Conservation (phyloP, 352 stramenopile species). For the Phytophthora boehmeriae region DNA sequence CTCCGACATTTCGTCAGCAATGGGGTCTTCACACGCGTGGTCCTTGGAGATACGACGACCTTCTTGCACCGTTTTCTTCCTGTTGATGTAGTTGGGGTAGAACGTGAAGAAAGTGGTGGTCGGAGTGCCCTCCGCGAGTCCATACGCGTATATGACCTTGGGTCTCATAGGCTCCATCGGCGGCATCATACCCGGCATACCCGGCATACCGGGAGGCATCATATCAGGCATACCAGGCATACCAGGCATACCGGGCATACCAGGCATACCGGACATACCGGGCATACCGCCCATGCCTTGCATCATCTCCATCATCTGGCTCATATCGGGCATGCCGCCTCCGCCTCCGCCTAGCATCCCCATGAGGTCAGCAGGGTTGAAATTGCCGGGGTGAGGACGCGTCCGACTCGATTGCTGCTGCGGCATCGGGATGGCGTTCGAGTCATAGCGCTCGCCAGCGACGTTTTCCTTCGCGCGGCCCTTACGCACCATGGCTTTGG, state of each 20-base stretch:
- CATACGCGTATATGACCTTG: constrained; percentile 75
- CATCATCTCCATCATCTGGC: constrained; percentile 45
- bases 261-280: constrained; percentile 27
- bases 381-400: constrained; percentile 39
- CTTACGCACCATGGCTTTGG: constrained; percentile 53
- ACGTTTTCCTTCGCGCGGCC: constrained; percentile 78
- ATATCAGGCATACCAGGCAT: constrained; percentile 61
- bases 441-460: constrained; percentile 84
- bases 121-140: constrained; percentile 56
- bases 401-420: constrained; percentile 28
- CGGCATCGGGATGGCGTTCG: constrained; percentile 64
- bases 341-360: constrained; percentile 44
- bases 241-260: constrained; percentile 43
- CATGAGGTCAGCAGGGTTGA: constrained; percentile 68
- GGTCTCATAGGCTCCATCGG: constrained; percentile 63
- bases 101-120: constrained; percentile 76
- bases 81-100: constrained; percentile 90
- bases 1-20: constrained; percentile 85
- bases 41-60: constrained; percentile 77
- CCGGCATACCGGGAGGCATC: constrained; percentile 36
- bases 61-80: constrained; percentile 81
- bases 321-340: constrained; percentile 48
- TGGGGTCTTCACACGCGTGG: constrained; percentile 66
- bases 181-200: constrained; percentile 43
- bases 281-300: constrained; percentile 41